Base-by-base conservation (phyloP, 1,139 yeast genomes). In the Saccharomyces hybrid region DNA sequence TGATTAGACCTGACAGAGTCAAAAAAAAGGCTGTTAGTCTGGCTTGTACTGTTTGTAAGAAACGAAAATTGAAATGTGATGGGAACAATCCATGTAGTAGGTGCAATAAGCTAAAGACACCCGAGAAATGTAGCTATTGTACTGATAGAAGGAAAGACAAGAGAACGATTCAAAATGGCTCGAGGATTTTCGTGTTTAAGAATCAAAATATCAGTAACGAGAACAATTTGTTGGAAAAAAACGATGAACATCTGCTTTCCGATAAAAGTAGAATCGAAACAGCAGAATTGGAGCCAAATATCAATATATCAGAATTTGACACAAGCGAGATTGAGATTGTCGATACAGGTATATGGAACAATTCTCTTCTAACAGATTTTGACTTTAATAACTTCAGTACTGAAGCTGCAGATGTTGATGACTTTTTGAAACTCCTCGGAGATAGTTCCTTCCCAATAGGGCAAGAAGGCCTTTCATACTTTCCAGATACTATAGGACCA, bases 51-150 rank as follows among this genome's bases (percentile, higher is more conserved):
- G 24, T 32, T 8, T 49, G 51, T 28, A 26, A 27, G 29, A 49
- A 16, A 32, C 46, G 51, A 31, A 49, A 49, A 19, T 12, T 49
- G 46, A 49, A 49, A 19, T 49, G 51, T 32, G 51, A 49, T 31
- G 51, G 51, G 28, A 29, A 49, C 11, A 49, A 11, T 4, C 51
- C 51, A 24, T 49, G 51, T 31, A 19, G 21, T 27, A 29, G 51
- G 12, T 49, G 51, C 16, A 12, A 14, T 6, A 49, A 32, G 44
- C 27, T 49, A 24, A 19, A 49, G 8, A 32, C 24, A 6, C 24
- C 46, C 3, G 34, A 32, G 9, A 11, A 31, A 21, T 49, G 51
- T 16, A 49, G 12, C 12, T 38, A 38, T 38, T 8, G 9, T 38
- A 9, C 16, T 16, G 44, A 38, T 38, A 38, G 16, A 38, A 38